Evolutionary conservation across 495 filamentous ascomycete genomes (phyloP).

Genomic region (Mycothermus thermophilus): DNA sequence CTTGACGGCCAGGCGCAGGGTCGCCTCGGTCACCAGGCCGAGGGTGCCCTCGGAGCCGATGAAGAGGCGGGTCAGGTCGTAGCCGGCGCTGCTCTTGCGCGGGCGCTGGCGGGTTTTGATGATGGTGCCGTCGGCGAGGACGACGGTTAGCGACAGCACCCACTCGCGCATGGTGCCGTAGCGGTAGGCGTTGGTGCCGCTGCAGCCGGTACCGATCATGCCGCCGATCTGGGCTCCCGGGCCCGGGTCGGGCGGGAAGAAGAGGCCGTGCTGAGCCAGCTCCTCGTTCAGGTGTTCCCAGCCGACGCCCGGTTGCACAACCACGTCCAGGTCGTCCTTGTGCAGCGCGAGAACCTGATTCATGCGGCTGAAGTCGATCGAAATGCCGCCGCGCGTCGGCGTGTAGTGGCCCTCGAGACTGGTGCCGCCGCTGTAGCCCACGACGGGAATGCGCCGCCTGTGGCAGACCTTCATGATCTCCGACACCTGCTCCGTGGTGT

Average conservation of each 20-base stretch:
- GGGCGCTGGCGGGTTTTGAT: conserved; percentile 76
- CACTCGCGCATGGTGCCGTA: conserved; percentile 97
- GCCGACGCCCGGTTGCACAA: conserved; percentile 69
- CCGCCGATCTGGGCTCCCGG: conserved; percentile 83
- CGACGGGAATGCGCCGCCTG: conserved; percentile 53
- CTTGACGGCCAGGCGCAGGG: conserved; percentile 67
- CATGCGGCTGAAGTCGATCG: conserved; percentile 66
- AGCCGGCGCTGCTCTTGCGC: conserved; percentile 71
- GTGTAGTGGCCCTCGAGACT: conserved; percentile 71
- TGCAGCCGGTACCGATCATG: conserved; percentile 91
- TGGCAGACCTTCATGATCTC: conserved; percentile 66
- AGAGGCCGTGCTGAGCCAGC: conserved; percentile 50
- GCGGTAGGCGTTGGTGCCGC: conserved; percentile 81
- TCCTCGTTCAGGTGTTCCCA: conserved; percentile 69
- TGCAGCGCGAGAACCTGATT: conserved; percentile 56
- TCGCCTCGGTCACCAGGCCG: conserved; percentile 62
- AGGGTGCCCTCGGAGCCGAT: conserved; percentile 69
- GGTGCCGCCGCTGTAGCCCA: conserved; percentile 63
- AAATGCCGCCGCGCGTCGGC: conserved; percentile 60
- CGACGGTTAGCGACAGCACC: conserved; percentile 82
- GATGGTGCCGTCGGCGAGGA: conserved; percentile 80
- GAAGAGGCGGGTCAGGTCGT: conserved; percentile 72
- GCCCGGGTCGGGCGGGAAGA: conserved; percentile 76
- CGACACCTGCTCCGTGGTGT: conserved; percentile 54
- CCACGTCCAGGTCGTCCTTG: conserved; percentile 63